A percentile compares a stretch with the other conserved stretches of the same genome.
Evolutionary conservation across 148 eudicot species (phyloP).

Genomic region (Nepenthes mirabilis): DNA sequence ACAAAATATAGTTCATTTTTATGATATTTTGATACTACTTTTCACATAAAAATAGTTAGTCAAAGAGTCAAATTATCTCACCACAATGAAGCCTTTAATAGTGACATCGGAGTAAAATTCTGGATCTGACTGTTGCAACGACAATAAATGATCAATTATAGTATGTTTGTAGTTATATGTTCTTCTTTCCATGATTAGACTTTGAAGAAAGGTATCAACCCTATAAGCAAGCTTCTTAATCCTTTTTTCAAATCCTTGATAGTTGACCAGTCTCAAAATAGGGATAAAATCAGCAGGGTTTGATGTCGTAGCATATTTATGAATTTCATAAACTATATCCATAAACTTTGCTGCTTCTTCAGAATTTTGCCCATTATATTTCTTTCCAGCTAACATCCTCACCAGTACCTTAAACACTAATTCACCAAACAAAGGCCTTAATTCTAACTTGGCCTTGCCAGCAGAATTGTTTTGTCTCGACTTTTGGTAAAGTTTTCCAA

Average conservation of each 20-base stretch:
- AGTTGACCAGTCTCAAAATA: slow-evolving; percentile 7
- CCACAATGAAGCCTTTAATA: slow-evolving; percentile 11
- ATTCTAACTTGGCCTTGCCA: not conserved
- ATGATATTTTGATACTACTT: no score
- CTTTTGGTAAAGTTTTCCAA: not conserved
- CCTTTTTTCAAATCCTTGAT: slow-evolving; percentile 3
- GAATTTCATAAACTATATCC: slow-evolving; percentile 5
- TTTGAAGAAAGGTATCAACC: slow-evolving; percentile 7
- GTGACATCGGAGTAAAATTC: slow-evolving; percentile 8
- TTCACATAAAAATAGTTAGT: no score
- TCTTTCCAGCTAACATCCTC: slow-evolving; percentile 17
- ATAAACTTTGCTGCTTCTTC: slow-evolving; percentile 1
- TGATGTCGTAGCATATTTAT: slow-evolving; percentile 1
- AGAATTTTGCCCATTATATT: not conserved
- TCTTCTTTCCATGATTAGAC: slow-evolving; percentile 7
- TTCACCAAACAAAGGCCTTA: slow-evolving; percentile 11
- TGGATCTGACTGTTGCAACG: slow-evolving; percentile 9
- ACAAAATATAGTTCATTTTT: no score
- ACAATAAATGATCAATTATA: slow-evolving; percentile 10
- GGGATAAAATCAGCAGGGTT: slow-evolving; percentile 15
- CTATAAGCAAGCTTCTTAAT: not conserved
- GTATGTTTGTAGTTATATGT: not conserved
- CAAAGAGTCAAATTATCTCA: not conserved
- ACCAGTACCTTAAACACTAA: slow-evolving; percentile 10
- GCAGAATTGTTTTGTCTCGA: not conserved